These are phyloP conservation scores for Fusarium nodosum DNA, from an alignment of 2,329 filamentous ascomycete species.

Conservation along the genomic window DNA sequence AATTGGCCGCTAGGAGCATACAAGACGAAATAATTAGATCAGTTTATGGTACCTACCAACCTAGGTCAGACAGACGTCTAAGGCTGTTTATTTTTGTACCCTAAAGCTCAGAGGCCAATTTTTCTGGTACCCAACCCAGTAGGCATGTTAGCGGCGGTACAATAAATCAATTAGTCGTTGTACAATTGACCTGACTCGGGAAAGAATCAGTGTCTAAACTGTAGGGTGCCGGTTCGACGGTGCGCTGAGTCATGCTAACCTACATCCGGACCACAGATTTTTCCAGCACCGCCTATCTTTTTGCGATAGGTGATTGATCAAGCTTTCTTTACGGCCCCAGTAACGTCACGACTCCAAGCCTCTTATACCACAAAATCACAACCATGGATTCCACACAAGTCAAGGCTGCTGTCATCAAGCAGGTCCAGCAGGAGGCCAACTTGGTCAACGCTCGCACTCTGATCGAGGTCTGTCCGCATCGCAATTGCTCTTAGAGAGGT, in stretches of 20 bases:
- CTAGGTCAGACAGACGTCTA: too few species aligned
- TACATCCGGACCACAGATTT: slow-evolving; percentile 32
- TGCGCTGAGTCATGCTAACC: slow-evolving; percentile 32
- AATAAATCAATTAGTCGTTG: background rate
- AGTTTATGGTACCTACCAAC: too few species aligned
- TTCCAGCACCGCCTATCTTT: slow-evolving; percentile 23
- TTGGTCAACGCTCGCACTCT: slow-evolving; percentile 77
- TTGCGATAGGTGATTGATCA: slow-evolving; percentile 22
- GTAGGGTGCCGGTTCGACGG: background rate
- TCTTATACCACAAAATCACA: slow-evolving; percentile 39
- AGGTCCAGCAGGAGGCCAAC: slow-evolving; percentile 74
- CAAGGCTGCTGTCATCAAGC: slow-evolving; percentile 74
- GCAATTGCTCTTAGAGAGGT: slow-evolving; percentile 15
- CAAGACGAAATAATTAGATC: too few species aligned
- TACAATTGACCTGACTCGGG: background rate
- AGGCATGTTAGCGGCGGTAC: background rate
- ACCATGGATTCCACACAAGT: slow-evolving; percentile 70
- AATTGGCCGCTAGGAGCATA: too few species aligned
- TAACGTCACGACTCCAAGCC: slow-evolving; percentile 40
- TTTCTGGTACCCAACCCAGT: too few species aligned
- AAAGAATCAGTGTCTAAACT: background rate
- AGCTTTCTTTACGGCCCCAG: slow-evolving; percentile 29
- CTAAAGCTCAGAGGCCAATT: too few species aligned
- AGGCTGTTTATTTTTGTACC: too few species aligned
- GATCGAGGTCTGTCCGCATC: slow-evolving; percentile 69